Base-by-base conservation (phyloP, 176 grass and related monocot species). In the Typha latifolia region DNA sequence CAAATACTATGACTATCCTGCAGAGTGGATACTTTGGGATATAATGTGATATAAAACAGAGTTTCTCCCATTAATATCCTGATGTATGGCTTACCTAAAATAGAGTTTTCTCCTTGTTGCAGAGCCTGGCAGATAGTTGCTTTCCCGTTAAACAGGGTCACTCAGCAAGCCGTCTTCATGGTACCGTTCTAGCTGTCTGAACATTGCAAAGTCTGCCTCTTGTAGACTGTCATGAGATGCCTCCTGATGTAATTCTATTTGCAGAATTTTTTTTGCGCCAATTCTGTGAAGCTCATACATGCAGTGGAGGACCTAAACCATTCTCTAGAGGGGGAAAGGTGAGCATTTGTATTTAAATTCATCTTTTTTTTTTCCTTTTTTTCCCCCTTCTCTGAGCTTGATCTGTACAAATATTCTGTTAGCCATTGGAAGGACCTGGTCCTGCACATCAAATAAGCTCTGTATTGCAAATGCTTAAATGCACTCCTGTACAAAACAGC, bases 251-350 rank as follows among this genome's bases (percentile, higher is more conserved):
- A 64, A 16, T 71, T 83, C 50, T n/a, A 74, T 57, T 71, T 76
- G 62, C 78, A 97, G 93, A 92, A 77, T 82, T 97, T 86, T 92
- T 97, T 82, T 78, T 97, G 83, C 85, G 32, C 48, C 88, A 97
- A 67, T 97, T 97, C 72, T 97, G 93, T 71, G 88, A 97, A 76
- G 83, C 93, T 82, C 93, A 97, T 23, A 84, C 78, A 61, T 97
- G 93, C 78, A 82, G 51, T 61, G 64, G 78, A 20, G 69, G 69
- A 4, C 49, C 62, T 48, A 84, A 92, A 86, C 88, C 93, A 69
- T 97, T 97, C 61, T 87, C 93, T 32, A 82, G 84, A 78, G 93
- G 88, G 68, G 88, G 88, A 80, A 97, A 90, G 93, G 93, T 96
- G 65, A 78, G 78, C 8, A 59, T 59, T 59, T 59, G 9, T 59